Conservation (phyloP, 2,329 filamentous ascomycete species). For the Aspergillus caelatus region DNA sequence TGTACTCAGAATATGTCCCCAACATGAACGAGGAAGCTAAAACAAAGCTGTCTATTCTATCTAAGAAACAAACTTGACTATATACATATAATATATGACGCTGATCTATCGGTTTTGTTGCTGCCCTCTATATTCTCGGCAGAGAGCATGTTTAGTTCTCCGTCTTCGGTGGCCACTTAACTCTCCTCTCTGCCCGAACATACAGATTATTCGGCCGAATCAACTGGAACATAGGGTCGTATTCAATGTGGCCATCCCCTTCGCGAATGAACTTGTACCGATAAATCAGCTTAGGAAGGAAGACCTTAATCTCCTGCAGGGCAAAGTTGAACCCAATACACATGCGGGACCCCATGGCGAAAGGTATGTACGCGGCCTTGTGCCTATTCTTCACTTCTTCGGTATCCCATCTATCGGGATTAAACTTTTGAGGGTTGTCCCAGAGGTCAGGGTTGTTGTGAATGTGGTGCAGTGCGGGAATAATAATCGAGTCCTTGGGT, state of each 20-base stretch:
- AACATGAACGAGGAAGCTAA: background rate
- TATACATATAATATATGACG: background rate
- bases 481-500: constrained; percentile 55
- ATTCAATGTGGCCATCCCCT: constrained; percentile 49
- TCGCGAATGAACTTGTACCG: constrained; percentile 60
- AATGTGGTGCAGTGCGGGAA: constrained; percentile 51
- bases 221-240: constrained; percentile 34
- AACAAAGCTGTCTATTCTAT: background rate
- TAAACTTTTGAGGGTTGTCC: constrained; percentile 60
- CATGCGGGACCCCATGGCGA: constrained; percentile 58
- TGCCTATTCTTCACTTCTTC: constrained; percentile 56
- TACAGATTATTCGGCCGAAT: constrained; percentile 33
- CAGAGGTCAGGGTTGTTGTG: constrained; percentile 58
- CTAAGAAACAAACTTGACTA: background rate
- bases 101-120: background rate
- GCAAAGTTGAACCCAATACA: constrained; percentile 69
- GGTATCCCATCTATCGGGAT: constrained; percentile 63
- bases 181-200: constrained; percentile 20
- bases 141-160: background rate
- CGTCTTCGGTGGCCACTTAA: constrained; percentile 30
- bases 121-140: background rate
- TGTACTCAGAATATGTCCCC: too few relatives aligned
- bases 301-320: constrained; percentile 61
- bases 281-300: constrained; percentile 59
- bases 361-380: constrained; percentile 59